Conservation (phyloP, 768 basidiomycete genomes). For the Antrodiella citrinella region DNA sequence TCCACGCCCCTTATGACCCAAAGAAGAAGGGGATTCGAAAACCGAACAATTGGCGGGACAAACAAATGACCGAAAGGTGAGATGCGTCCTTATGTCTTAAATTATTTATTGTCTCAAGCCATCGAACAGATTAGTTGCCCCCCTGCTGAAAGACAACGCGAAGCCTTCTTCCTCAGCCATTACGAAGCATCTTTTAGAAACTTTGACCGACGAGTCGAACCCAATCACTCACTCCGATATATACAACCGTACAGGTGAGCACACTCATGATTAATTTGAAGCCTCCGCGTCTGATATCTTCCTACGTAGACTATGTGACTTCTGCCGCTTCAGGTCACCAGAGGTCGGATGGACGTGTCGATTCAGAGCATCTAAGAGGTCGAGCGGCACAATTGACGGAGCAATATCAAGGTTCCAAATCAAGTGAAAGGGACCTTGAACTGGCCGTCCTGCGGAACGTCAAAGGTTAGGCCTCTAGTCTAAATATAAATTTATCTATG, state of each 20-base stretch:
- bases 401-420: no score
- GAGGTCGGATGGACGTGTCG: conserved; percentile 19
- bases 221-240: conserved; percentile 75
- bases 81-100: neutral
- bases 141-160: conserved; percentile 22
- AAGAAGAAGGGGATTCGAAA: conserved; percentile 15
- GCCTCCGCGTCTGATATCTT: neutral
- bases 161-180: conserved; percentile 35
- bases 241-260: conserved; percentile 49
- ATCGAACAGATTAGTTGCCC: conserved; percentile 22
- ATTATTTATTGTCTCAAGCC: neutral
- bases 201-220: conserved; percentile 55
- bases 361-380: conserved; percentile 14
- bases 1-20: conserved; percentile 23
- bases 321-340: conserved; percentile 46
- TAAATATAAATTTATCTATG: conserved; percentile 24
- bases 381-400: conserved; percentile 21
- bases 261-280: no score
- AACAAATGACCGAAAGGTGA: conserved; percentile 17
- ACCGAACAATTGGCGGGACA: conserved; percentile 21
- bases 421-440: neutral
- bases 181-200: conserved; percentile 53
- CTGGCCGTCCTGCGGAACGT: conserved; percentile 16
- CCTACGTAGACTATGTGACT: conserved; percentile 43
- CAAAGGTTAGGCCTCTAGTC: conserved; percentile 14